These are phyloP conservation scores for Aspergillus fijiensis DNA, from an alignment of 2,329 filamentous ascomycete species.

Conservation along the genomic window DNA sequence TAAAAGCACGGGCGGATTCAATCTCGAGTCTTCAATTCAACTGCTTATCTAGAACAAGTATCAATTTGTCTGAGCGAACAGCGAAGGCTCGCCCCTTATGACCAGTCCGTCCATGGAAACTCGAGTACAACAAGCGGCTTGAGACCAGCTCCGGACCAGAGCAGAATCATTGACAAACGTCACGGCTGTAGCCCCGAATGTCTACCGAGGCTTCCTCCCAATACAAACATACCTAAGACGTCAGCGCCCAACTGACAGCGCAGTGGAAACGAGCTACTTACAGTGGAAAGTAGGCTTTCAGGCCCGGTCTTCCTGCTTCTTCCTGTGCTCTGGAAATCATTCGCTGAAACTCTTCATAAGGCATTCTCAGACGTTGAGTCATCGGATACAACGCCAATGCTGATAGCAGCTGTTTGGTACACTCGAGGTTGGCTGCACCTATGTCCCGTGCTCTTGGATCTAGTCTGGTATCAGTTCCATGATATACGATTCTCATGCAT, in stretches of 20 bases:
- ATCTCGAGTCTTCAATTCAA: not conserved
- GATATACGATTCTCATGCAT: not conserved
- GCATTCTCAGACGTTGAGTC: conserved; percentile 44
- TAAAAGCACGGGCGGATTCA: not conserved
- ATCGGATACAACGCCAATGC: conserved; percentile 47
- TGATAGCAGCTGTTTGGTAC: conserved; percentile 38
- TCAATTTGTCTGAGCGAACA: not conserved
- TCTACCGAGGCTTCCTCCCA: conserved; percentile 36
- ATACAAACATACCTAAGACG: conserved; percentile 43
- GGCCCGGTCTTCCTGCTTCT: conserved; percentile 37
- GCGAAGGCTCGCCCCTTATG: not conserved
- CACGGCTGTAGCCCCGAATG: not conserved
- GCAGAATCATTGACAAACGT: not conserved
- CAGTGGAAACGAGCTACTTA: conserved; percentile 26
- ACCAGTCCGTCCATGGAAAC: not conserved
- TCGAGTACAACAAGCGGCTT: not conserved
- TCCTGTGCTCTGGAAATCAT: conserved; percentile 39
- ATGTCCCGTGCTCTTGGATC: conserved; percentile 45
- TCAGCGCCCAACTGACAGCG: conserved; percentile 18
- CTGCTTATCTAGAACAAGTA: not conserved
- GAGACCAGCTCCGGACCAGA: not conserved
- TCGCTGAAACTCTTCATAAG: conserved; percentile 36
- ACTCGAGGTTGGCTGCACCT: conserved; percentile 42
- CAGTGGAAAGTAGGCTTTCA: conserved; percentile 50
- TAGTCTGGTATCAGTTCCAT: conserved; percentile 28